Percentiles rank a stretch among this genome's conserved stretches.
phyloP scores from a whole-genome alignment of 2,329 filamentous ascomycete species.

The Rhexocercosporidium sp. region DNA sequence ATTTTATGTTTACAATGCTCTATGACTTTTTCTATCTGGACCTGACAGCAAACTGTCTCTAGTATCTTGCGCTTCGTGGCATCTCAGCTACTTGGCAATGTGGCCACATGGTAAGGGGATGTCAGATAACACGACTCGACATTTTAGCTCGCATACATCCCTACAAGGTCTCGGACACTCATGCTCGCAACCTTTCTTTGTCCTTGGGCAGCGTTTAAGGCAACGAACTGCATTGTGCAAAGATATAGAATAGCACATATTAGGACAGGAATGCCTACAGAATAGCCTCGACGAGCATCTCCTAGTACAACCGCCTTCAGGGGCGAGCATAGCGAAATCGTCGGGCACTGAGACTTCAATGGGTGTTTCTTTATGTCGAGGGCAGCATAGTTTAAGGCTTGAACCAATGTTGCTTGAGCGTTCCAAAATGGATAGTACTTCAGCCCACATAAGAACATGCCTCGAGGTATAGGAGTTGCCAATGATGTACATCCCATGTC shows the following conservation, averaged over 20 bases:
- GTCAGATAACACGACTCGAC: slow-evolving; percentile 42
- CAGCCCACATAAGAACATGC: slow-evolving; percentile 65
- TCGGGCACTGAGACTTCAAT: slow-evolving; percentile 59
- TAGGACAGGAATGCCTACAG: slow-evolving; percentile 48
- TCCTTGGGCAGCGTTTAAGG: slow-evolving; percentile 50
- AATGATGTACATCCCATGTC: slow-evolving; percentile 74
- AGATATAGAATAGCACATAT: slow-evolving; percentile 53
- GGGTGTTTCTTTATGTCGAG: slow-evolving; percentile 59
- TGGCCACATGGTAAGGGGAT: slow-evolving; percentile 51
- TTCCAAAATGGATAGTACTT: slow-evolving; percentile 64
- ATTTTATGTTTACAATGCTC: slow-evolving; percentile 61
- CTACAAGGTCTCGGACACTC: slow-evolving; percentile 51
- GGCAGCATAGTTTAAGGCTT: slow-evolving; percentile 59
- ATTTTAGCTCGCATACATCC: slow-evolving; percentile 48
- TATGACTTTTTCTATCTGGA: slow-evolving; percentile 52
- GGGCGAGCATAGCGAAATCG: slow-evolving; percentile 59
- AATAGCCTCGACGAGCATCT: slow-evolving; percentile 40
- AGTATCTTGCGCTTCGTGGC: slow-evolving; percentile 52
- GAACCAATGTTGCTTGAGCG: slow-evolving; percentile 53
- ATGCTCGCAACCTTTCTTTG: slow-evolving; percentile 51
- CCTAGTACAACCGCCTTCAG: slow-evolving; percentile 60
- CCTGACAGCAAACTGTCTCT: slow-evolving; percentile 53
- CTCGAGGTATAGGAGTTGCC: slow-evolving; percentile 65
- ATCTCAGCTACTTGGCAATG: slow-evolving; percentile 39
- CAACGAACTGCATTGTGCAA: slow-evolving; percentile 55